A percentile compares a stretch with the other conserved stretches of the same genome.
Evolutionary conservation across 352 stramenopile genomes (phyloP).

Genomic region (Globisporangium nagaii): DNA sequence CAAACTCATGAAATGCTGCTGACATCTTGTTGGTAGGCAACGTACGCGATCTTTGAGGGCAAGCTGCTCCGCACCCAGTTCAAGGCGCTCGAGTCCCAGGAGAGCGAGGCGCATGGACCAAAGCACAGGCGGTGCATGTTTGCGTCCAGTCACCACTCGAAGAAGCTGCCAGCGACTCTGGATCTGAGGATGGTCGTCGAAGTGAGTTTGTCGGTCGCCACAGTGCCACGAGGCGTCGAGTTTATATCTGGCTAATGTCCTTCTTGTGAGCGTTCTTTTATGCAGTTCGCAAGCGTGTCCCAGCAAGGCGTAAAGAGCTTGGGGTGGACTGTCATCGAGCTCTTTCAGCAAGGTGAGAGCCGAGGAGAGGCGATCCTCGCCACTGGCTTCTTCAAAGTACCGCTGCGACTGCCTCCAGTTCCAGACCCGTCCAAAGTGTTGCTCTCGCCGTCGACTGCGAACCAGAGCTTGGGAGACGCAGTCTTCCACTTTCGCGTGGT

Average conservation of each 20-base stretch:
- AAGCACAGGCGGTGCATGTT: constrained; percentile 27
- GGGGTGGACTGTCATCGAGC: constrained; percentile 33
- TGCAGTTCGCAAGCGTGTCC: constrained; percentile 19
- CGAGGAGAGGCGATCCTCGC: constrained; percentile 11
- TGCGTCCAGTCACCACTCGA: constrained; percentile 21
- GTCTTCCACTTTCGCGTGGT: constrained; percentile 31
- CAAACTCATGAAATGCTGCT: too few relatives aligned
- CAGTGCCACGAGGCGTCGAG: too few relatives aligned
- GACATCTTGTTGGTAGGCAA: constrained; percentile 27
- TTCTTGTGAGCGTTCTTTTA: neutral
- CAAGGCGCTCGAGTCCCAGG: constrained; percentile 27
- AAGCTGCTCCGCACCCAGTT: constrained; percentile 32
- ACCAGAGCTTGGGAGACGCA: constrained; percentile 11
- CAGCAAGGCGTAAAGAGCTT: constrained; percentile 20
- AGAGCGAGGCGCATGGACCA: constrained; percentile 19
- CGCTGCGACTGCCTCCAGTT: constrained; percentile 30
- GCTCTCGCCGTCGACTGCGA: constrained; percentile 9
- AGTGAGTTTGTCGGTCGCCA: constrained; percentile 9
- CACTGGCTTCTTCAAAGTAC: constrained; percentile 31
- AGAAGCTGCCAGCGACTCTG: constrained; percentile 19
- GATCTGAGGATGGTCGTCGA: constrained; percentile 35
- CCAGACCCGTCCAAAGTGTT: constrained; percentile 32
- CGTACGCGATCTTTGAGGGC: constrained; percentile 41
- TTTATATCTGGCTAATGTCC: neutral
- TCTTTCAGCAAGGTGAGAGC: constrained; percentile 19